Conservation (phyloP, 352 stramenopile species). For the Halophytophthora batemanensis region DNA sequence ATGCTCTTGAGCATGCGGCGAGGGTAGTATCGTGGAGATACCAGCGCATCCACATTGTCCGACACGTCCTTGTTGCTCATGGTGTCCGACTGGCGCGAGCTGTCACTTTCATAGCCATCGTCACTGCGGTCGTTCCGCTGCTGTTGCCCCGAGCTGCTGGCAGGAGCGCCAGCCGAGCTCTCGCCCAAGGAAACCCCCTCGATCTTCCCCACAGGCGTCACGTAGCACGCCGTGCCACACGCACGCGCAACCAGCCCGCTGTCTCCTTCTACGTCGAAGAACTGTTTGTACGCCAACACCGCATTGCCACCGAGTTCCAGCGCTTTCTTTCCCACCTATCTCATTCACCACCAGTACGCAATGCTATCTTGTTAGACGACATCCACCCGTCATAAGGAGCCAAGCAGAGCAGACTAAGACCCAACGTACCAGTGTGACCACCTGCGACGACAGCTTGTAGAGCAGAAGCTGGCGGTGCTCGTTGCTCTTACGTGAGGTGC, state of each 20-base stretch:
- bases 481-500: slow-evolving; percentile 91
- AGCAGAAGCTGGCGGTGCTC: slow-evolving; percentile 95
- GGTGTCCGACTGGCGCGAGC: slow-evolving; percentile 25
- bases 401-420: slow-evolving; percentile 3
- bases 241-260: slow-evolving; percentile 95
- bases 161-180: slow-evolving; percentile 1
- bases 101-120: slow-evolving; percentile 36
- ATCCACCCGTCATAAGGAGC: neutral
- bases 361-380: neutral
- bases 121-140: slow-evolving; percentile 24
- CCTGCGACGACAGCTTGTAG: slow-evolving; percentile 92
- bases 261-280: slow-evolving; percentile 99
- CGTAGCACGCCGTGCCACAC: slow-evolving; percentile 92
- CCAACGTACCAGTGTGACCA: slow-evolving; percentile 48
- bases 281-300: slow-evolving; percentile 97
- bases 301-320: slow-evolving; percentile 97
- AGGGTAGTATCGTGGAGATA: slow-evolving; percentile 51
- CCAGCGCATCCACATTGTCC: slow-evolving; percentile 32
- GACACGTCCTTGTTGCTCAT: slow-evolving; percentile 32
- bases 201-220: slow-evolving; percentile 66
- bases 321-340: slow-evolving; percentile 92
- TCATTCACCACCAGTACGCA: slow-evolving; percentile 18
- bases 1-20: slow-evolving; percentile 49
- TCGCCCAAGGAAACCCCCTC: slow-evolving; percentile 13
- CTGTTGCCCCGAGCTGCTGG: neutral